These are phyloP conservation scores for Rubia balearica DNA, from an alignment of 305 asterid genomes.

Conservation along the genomic window DNA sequence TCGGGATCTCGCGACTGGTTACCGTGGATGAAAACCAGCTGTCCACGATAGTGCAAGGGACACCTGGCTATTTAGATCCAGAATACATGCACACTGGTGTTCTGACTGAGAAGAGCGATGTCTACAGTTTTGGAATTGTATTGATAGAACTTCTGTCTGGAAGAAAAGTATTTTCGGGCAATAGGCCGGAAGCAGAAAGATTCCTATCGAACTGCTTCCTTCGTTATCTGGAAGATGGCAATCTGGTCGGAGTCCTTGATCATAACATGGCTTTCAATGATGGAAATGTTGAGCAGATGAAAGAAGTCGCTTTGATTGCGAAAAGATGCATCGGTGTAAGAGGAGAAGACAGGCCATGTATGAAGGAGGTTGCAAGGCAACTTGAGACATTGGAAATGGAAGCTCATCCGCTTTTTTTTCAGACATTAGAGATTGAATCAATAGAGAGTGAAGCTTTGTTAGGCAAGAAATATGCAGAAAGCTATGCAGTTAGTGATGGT, in stretches of 20 bases:
- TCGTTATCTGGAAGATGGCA: not conserved
- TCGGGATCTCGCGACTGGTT: not conserved
- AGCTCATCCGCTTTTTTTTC: not conserved
- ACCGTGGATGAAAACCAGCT: not conserved
- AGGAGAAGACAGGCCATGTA: constrained; percentile 14
- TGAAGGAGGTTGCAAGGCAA: constrained; percentile 7
- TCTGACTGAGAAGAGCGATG: constrained; percentile 16
- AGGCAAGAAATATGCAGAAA: not conserved
- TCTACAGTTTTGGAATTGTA: constrained; percentile 15
- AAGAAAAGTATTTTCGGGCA: not conserved
- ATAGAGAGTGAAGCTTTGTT: not conserved
- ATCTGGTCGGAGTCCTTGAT: constrained; percentile 3
- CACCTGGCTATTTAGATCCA: constrained; percentile 12
- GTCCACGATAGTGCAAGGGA: not conserved
- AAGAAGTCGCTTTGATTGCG: constrained; percentile 7
- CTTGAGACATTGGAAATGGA: constrained; percentile 4
- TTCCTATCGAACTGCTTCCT: constrained; percentile 10
- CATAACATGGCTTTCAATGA: not conserved
- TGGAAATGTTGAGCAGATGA: not conserved
- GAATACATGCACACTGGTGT: constrained; percentile 10
- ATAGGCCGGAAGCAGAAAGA: constrained; percentile 1
- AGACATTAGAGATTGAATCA: not conserved
- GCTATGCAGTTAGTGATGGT: not conserved
- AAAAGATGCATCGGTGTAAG: constrained; percentile 10
- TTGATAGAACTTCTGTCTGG: constrained; percentile 10